Evolutionary conservation across 768 basidiomycete species (phyloP).

Genomic region (Sistotremastrum niveocremeum): DNA sequence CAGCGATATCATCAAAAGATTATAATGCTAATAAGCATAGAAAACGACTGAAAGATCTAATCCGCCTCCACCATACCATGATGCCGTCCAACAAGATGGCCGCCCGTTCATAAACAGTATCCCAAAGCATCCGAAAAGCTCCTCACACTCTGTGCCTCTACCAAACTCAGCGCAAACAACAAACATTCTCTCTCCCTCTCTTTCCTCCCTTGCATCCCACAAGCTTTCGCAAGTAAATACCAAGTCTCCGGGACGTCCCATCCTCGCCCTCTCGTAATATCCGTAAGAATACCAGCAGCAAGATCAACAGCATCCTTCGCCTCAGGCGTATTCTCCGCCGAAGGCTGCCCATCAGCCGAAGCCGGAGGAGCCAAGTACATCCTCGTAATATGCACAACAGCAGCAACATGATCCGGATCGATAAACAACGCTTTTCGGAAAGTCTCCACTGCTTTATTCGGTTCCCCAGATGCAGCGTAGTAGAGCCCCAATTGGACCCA

Average conservation of each 20-base stretch:
- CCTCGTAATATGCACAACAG: conserved; percentile 64
- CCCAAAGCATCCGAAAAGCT: conserved; percentile 51
- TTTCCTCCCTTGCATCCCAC: conserved; percentile 57
- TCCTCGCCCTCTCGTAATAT: conserved; percentile 63
- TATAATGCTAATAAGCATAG: no score
- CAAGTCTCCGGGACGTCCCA: conserved; percentile 94
- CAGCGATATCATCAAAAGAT: no score
- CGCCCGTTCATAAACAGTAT: conserved; percentile 36
- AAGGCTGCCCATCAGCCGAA: conserved; percentile 8
- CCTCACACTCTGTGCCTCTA: conserved; percentile 50
- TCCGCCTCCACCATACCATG: no score
- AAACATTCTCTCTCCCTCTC: conserved; percentile 67
- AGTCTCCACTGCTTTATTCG: conserved; percentile 48
- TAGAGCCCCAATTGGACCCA: conserved; percentile 91
- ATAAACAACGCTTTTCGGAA: conserved; percentile 87
- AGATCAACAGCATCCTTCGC: conserved; percentile 40
- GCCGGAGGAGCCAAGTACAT: conserved; percentile 43
- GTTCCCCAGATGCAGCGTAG: conserved; percentile 41
- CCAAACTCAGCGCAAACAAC: conserved; percentile 47
- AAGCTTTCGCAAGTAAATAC: conserved; percentile 80
- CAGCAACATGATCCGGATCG: conserved; percentile 62
- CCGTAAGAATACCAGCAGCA: conserved; percentile 66
- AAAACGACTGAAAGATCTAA: no score
- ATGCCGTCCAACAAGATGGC: no score
- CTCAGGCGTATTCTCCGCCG: not conserved